Base-by-base conservation (phyloP, 805 yeast species). In the Suhomyces emberorum region DNA sequence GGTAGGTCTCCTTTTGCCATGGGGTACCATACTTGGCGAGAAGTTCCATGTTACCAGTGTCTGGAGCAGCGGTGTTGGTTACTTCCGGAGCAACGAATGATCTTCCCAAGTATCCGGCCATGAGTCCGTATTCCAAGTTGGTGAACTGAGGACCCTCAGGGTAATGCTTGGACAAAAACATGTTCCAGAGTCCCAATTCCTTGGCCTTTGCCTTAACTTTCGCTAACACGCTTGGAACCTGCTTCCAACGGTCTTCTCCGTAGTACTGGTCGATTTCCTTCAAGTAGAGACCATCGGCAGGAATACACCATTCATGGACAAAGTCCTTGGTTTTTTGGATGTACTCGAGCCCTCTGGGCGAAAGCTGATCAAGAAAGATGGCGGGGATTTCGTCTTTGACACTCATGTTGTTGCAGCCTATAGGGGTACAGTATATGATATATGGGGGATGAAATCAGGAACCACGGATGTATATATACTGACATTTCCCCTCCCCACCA, bases 31-130 rank as follows among this genome's bases (percentile, higher is more conserved):
- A 68, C 57, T 63, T 69, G 63, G 62, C 73, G 51, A 51, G 53
- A 42, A 61, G 56, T 51, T 70, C 76, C 79, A 73, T 79, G 51
- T 79, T 77, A 3, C 84, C 83, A 7, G 84, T 78, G 46, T 79
- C 84, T 7, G 84, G 84, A 8, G 84, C 83, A 39, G 54, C 57
- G 12, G 77, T 71, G 51, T 79, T 79, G 41, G 81, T 74, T 15
- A 72, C 81, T 51, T 76, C 82, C 2, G 83, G 77, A 1, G 77
- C 83, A 36, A 69, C 52, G 33, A 61, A 59, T 3, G 77, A 65
- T 34, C 76, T 62, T 10, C 85, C 86, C 51, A 79, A 61, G 50
- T 76, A 74, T 51, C 71, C 74, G 1, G 82, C 81, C 83, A 79
- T 77, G 35, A 79, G 54, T 0, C 81, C 85, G 48, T 79, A 79